Evolutionary conservation across 192 early-diverging fungal species (phyloP), one percentile per base, ranked within the genome.

Genomic region (Allomyces arbusculus): DNA sequence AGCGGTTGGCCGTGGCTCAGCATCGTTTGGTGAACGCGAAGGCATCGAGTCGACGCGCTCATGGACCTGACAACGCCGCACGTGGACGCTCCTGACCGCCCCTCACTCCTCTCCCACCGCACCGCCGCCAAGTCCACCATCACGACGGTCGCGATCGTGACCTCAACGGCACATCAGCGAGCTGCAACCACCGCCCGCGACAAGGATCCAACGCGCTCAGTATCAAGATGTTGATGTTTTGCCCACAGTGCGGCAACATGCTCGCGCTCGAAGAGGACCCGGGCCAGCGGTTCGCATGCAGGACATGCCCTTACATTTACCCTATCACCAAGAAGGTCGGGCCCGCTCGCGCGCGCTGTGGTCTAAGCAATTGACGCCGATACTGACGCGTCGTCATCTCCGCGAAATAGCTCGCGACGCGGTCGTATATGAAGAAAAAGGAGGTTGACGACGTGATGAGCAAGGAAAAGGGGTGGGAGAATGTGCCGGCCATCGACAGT

Each of bases 401-500:
- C 68, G 14, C 23, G 0, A 64, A 75, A 71, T 67, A 78, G 74
- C 79, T 86, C 55, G 79, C 81, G 24, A 75, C 79, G 44, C 79
- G 84, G 24, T 87, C 85, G 44, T 72, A 71, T 40, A 79, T 91
- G 66, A 81, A 90, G 64, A 76, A 84, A 61, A 94, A 93, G 70
- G 80, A 86, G 74, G 86, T 92, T 5, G 94, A 97, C 71, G 94
- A 97, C 76, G 89, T 97, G 8, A 74, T 97, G 40, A 91, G 94
- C 71, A 90, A 91, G 61, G 88, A 83, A 44, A 85, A 90, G n/a
- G 87, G 84, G 0, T 92, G 90, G 87, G 83, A 88, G 43, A 90
- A 91, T 71, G 91, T 91, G 33, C 89, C 81, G 72, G 76, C 80
- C 45, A 83, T 79, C 0, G 81, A 84, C 74, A 78, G 82, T 82